phyloP scores from a whole-genome alignment of 306 rosid species.

The Rubus parviflorus region DNA sequence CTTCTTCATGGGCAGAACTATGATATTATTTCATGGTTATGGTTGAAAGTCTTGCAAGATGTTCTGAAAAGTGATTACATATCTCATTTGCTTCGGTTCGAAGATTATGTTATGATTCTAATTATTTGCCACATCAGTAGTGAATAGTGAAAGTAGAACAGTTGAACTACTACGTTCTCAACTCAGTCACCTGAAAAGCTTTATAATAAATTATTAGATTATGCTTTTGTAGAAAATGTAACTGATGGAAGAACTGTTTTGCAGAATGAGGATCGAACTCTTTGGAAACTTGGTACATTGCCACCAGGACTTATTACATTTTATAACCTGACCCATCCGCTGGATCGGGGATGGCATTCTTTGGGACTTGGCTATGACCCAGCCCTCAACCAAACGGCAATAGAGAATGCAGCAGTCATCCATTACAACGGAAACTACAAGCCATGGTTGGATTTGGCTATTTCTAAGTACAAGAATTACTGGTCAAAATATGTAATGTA shows the following conservation, averaged over 20 bases:
- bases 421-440: slow-evolving; percentile 98
- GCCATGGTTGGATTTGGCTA: slow-evolving; percentile 95
- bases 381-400: slow-evolving; percentile 76
- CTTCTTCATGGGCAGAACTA: not conserved
- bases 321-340: slow-evolving; percentile 77
- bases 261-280: slow-evolving; percentile 95
- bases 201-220: not conserved
- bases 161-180: not conserved
- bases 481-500: slow-evolving; percentile 85
- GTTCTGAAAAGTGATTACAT: not conserved
- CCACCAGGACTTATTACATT: slow-evolving; percentile 95
- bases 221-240: slow-evolving; percentile 11
- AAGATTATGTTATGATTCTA: not conserved
- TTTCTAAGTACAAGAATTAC: slow-evolving; percentile 81
- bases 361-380: slow-evolving; percentile 98
- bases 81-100: not conserved
- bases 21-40: not conserved
- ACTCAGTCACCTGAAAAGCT: not conserved
- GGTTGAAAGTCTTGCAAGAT: not conserved
- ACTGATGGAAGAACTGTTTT: slow-evolving; percentile 31
- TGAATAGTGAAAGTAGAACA: not conserved
- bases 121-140: not conserved
- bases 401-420: slow-evolving; percentile 80
- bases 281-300: slow-evolving; percentile 96
- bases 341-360: slow-evolving; percentile 89